These are phyloP conservation scores for Panicum miliaceum DNA, from an alignment of 176 grass and related monocot genomes.

Conservation along the genomic window DNA sequence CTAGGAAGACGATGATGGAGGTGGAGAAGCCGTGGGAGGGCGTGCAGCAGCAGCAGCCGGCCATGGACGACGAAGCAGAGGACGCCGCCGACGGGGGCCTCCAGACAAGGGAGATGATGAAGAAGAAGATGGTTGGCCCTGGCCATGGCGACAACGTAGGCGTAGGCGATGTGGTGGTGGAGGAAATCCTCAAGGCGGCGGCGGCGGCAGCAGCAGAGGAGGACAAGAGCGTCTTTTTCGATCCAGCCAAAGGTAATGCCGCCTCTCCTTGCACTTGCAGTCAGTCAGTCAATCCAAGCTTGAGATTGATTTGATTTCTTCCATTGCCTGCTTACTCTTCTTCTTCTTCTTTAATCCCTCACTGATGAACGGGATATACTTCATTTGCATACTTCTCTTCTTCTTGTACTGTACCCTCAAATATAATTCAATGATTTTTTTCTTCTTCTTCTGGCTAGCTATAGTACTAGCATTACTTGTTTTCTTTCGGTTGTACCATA, in stretches of 20 bases:
- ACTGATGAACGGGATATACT: too few species aligned
- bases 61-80: conserved; percentile 38
- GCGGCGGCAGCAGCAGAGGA: conserved; percentile 5
- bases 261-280: background rate
- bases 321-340: too few species aligned
- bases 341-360: too few species aligned
- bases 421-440: too few species aligned
- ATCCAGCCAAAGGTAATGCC: conserved; percentile 50
- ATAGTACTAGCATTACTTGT: too few species aligned
- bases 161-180: background rate
- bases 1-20: conserved; percentile 42
- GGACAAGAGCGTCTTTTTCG: conserved; percentile 46
- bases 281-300: too few species aligned
- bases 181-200: background rate
- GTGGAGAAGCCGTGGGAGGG: conserved; percentile 57
- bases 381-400: too few species aligned
- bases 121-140: conserved; percentile 1
- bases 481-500: too few species aligned
- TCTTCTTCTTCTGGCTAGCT: too few species aligned
- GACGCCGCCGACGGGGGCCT: conserved; percentile 33
- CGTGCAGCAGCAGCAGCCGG: background rate
- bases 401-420: too few species aligned
- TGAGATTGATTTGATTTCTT: too few species aligned
- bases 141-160: background rate
- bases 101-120: conserved; percentile 46